These are phyloP conservation scores for Eucalyptus victrix DNA, from an alignment of 345 rosid species.

Conservation along the genomic window DNA sequence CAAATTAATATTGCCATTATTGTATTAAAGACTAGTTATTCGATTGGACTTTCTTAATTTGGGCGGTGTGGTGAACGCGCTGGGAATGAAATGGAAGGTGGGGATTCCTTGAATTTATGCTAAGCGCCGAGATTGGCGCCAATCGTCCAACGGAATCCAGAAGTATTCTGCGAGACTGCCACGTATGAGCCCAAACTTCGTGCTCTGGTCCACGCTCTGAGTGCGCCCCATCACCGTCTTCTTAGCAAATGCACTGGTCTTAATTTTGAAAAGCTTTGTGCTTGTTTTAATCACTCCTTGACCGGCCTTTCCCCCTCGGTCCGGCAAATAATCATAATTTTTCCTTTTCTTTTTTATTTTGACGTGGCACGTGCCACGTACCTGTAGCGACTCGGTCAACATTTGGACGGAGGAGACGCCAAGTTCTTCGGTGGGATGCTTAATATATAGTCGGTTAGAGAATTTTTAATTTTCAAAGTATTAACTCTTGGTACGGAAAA, in stretches of 20 bases:
- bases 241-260: not conserved
- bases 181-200: not conserved
- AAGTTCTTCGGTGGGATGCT: not conserved
- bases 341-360: not conserved
- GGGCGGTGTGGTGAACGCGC: no score
- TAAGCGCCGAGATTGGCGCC: not conserved
- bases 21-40: not conserved
- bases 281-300: not conserved
- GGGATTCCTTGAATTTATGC: no score
- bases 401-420: not conserved
- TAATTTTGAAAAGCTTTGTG: not conserved
- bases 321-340: not conserved
- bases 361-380: not conserved
- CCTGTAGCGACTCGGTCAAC: not conserved
- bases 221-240: not conserved
- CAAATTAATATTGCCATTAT: not conserved
- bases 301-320: not conserved
- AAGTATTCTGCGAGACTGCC: not conserved
- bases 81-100: no score
- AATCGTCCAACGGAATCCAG: not conserved
- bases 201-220: no score
- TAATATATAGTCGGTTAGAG: not conserved
- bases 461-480: not conserved
- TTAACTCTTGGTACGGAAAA: not conserved
- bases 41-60: no score